Conservation (phyloP, 129 eudicot genomes). For the Centaurea solstitialis region DNA sequence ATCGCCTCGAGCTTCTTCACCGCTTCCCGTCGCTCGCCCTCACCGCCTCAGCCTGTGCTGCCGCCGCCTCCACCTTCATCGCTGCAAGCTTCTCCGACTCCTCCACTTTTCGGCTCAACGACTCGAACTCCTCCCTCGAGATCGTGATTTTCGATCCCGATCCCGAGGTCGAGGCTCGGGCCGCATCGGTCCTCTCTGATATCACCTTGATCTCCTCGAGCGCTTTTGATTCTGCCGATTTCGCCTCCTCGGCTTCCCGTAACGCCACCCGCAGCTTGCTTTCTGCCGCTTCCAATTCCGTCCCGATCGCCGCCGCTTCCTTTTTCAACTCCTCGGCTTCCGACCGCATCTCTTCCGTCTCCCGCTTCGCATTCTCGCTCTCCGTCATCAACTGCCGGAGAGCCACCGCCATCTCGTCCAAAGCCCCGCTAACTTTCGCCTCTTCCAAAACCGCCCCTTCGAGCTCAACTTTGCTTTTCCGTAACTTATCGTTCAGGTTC, state of each 20-base stretch:
- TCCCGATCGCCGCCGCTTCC: constrained; percentile 59
- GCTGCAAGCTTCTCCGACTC: constrained; percentile 72
- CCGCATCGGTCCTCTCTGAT: constrained; percentile 62
- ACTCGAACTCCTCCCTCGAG: constrained; percentile 80
- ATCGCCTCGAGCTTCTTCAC: constrained; percentile 58
- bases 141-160: constrained; percentile 66
- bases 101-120: constrained; percentile 70
- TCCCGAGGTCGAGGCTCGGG: constrained; percentile 76
- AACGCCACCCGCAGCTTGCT: constrained; percentile 44
- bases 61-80: constrained; percentile 87
- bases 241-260: constrained; percentile 80
- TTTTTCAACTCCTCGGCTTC: constrained; percentile 63
- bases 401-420: constrained; percentile 68
- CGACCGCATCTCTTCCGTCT: constrained; percentile 66
- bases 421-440: constrained; percentile 61
- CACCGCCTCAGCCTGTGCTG: constrained; percentile 95
- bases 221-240: constrained; percentile 67
- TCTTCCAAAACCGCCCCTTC: constrained; percentile 64
- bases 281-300: constrained; percentile 64
- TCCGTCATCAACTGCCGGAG: constrained; percentile 62
- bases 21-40: constrained; percentile 89
- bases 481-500: constrained; percentile 65
- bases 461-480: constrained; percentile 75
- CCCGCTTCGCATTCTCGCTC: constrained; percentile 57
- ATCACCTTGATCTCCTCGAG: constrained; percentile 53